Evolutionary conservation across 2,329 filamentous ascomycete species (phyloP).

Genomic region (Pseudogymnoascus sp.): DNA sequence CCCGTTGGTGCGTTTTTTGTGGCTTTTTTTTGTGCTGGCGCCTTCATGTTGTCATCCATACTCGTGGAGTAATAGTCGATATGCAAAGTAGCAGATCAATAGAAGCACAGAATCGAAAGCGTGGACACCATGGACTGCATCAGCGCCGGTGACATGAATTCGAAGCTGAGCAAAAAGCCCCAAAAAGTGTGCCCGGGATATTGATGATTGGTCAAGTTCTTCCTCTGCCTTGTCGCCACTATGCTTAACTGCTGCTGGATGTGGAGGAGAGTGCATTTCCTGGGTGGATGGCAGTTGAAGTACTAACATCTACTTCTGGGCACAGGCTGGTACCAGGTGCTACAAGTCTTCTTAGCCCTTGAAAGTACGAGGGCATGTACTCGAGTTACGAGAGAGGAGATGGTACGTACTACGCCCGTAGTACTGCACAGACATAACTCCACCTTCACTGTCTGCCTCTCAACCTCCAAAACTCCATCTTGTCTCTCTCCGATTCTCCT

Average conservation of each 20-base stretch:
- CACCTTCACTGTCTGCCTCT: constrained; percentile 26
- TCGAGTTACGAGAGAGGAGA: constrained; percentile 1
- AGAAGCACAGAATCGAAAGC: constrained; percentile 1
- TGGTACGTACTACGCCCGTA: background rate
- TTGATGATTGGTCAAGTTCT: background rate
- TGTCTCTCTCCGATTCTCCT: constrained; percentile 35
- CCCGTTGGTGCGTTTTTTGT: background rate
- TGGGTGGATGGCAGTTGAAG: constrained; percentile 1
- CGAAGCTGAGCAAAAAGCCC: background rate
- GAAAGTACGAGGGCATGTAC: background rate
- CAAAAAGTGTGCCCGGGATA: background rate
- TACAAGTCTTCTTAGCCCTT: background rate
- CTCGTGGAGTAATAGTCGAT: background rate
- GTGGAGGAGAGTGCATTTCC: background rate
- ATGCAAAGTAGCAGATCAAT: background rate
- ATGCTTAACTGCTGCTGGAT: constrained; percentile 6
- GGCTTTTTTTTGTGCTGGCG: constrained; percentile 7
- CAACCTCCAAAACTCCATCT: constrained; percentile 22
- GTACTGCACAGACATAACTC: background rate
- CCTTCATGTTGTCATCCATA: background rate
- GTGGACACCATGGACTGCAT: background rate
- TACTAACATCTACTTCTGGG: background rate
- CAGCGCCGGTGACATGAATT: background rate
- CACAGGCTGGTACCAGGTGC: background rate
- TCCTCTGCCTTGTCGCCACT: background rate